Evolutionary conservation across 345 rosid genomes (phyloP).

Genomic region (Eucalyptus shirleyi): DNA sequence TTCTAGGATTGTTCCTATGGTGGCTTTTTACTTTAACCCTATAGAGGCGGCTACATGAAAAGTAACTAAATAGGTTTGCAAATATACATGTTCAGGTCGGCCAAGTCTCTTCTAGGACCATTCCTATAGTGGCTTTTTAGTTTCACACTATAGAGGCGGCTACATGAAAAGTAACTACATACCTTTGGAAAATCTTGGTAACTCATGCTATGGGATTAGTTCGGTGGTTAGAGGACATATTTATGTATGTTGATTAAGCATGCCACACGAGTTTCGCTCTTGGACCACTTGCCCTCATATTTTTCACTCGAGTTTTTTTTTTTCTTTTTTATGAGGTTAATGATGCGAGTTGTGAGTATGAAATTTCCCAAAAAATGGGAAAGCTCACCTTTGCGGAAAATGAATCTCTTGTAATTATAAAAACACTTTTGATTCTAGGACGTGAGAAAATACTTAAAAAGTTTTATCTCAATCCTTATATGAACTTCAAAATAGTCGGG

Average conservation of each 20-base stretch:
- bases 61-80: too few relatives aligned
- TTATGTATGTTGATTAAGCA: neutral
- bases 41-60: neutral
- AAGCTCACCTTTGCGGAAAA: neutral
- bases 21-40: neutral
- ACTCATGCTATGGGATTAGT: neutral
- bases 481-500: too few relatives aligned
- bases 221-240: neutral
- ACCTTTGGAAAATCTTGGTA: neutral
- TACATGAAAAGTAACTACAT: neutral
- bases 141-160: neutral
- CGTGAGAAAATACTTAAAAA: too few relatives aligned
- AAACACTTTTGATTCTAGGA: neutral
- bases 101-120: neutral
- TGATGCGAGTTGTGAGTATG: too few relatives aligned
- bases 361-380: neutral
- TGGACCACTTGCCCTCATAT: neutral
- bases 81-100: too few relatives aligned
- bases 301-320: too few relatives aligned
- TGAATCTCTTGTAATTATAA: neutral
- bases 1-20: neutral
- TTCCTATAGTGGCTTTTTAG: neutral
- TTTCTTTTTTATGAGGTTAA: neutral
- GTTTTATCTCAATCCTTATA: too few relatives aligned
- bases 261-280: neutral